Evolutionary conservation across 2,329 filamentous ascomycete genomes (phyloP).

Genomic region (Geosmithia putterillii): DNA sequence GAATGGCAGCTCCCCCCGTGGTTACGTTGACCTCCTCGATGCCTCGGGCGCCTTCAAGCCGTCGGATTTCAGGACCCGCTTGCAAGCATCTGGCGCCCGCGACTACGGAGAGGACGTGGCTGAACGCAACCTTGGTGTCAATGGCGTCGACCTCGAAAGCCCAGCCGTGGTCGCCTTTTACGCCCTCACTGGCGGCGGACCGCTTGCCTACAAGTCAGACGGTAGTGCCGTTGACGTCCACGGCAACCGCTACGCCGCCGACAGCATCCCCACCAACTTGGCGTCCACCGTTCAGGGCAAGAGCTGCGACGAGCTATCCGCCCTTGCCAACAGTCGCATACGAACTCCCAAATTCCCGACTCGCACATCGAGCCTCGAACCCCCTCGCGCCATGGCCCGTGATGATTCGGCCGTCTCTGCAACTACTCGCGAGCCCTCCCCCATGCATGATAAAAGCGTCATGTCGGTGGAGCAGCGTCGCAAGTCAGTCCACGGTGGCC

Average conservation of each 20-base stretch:
- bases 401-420: not conserved
- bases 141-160: conserved; percentile 18
- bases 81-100: conserved; percentile 35
- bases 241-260: conserved; percentile 4
- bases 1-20: conserved; percentile 1
- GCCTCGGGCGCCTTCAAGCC: conserved; percentile 40
- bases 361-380: conserved; percentile 2
- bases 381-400: not conserved
- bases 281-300: not conserved
- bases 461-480: not conserved
- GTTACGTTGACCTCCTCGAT: conserved; percentile 43
- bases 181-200: conserved; percentile 6
- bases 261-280: conserved; percentile 1
- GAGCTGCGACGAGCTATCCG: not conserved
- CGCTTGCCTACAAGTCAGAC: conserved; percentile 4
- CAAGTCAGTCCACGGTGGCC: conserved; percentile 1
- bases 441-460: not conserved
- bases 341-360: not conserved
- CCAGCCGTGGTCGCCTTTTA: conserved; percentile 22
- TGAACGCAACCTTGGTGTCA: conserved; percentile 41
- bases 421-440: not conserved
- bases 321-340: not conserved
- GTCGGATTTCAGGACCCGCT: conserved; percentile 32
- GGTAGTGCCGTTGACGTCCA: conserved; percentile 4
- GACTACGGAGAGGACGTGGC: conserved; percentile 55